Evolutionary conservation across 306 rosid genomes (phyloP).

Genomic region (Parietaria judaica): DNA sequence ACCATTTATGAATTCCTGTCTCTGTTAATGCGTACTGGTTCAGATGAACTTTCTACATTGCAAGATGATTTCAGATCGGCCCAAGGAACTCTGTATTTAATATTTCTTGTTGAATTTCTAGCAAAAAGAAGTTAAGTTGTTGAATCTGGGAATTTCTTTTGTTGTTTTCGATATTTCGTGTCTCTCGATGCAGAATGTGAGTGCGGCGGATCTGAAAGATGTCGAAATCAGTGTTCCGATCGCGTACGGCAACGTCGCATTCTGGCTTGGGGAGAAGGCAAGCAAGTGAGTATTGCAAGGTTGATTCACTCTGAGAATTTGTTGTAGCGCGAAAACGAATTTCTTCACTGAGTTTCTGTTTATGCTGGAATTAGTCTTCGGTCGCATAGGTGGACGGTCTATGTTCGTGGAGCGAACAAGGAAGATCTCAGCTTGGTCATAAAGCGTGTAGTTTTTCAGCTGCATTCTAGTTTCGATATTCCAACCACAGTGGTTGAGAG

Average conservation of each 20-base stretch:
- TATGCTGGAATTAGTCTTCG: constrained; percentile 44
- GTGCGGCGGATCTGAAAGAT: constrained; percentile 62
- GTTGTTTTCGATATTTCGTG: not conserved
- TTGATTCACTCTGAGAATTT: constrained; percentile 15
- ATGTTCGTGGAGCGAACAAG: constrained; percentile 67
- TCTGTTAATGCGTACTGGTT: too few species aligned
- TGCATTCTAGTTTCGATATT: constrained; percentile 77
- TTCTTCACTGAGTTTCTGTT: constrained; percentile 9
- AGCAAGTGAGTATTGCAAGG: constrained; percentile 44
- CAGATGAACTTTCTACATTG: too few species aligned
- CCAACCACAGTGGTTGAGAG: constrained; percentile 64
- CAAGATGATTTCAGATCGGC: too few species aligned
- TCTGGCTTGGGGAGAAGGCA: constrained; percentile 91
- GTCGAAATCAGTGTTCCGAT: constrained; percentile 67
- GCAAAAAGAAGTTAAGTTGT: not conserved
- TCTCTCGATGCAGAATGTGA: constrained; percentile 44
- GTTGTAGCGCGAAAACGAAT: not conserved
- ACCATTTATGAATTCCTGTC: too few species aligned
- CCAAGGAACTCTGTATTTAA: not conserved
- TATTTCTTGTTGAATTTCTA: constrained; percentile 4
- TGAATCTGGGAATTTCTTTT: not conserved
- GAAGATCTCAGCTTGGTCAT: constrained; percentile 61
- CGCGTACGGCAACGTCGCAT: constrained; percentile 69
- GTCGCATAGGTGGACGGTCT: constrained; percentile 77
- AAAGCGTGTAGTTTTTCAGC: constrained; percentile 68